Evolutionary conservation across 768 basidiomycete genomes (phyloP).

Genomic region (Phaeolepiota aurea): DNA sequence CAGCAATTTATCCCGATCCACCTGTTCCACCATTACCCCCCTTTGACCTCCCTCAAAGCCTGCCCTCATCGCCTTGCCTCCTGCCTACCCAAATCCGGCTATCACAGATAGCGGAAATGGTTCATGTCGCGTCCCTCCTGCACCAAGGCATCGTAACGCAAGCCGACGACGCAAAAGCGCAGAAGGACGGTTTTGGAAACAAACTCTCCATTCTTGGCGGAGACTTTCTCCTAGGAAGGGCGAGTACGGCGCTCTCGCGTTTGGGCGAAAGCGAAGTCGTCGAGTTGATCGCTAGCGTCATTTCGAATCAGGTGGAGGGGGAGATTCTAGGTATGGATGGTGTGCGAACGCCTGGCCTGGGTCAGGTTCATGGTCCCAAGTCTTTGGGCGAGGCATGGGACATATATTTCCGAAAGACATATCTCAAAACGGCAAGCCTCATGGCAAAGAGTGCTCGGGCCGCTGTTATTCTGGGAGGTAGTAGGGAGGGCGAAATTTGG

Average conservation of each 20-base stretch:
- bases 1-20: conserved; percentile 25
- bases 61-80: conserved; percentile 30
- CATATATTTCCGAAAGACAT: conserved; percentile 56
- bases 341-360: conserved; percentile 30
- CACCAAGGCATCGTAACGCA: conserved; percentile 88
- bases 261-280: conserved; percentile 87
- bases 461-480: conserved; percentile 83
- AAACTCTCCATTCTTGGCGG: conserved; percentile 92
- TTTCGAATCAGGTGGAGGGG: conserved; percentile 95
- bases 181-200: conserved; percentile 73
- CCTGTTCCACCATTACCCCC: conserved; percentile 15
- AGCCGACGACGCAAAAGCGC: conserved; percentile 28
- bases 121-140: conserved; percentile 88
- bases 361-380: conserved; percentile 20
- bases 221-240: conserved; percentile 91
- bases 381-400: conserved; percentile 50
- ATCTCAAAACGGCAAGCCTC: conserved; percentile 85
- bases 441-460: conserved; percentile 85
- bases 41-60: conserved; percentile 11
- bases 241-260: conserved; percentile 78
- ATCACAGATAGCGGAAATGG: conserved; percentile 96
- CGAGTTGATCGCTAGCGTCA: conserved; percentile 85
- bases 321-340: conserved; percentile 78
- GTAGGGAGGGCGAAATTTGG: conserved; percentile 64
- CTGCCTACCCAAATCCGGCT: conserved; percentile 88